These are phyloP conservation scores for Phytophthora pinifolia DNA, from an alignment of 352 stramenopile species.

Conservation along the genomic window DNA sequence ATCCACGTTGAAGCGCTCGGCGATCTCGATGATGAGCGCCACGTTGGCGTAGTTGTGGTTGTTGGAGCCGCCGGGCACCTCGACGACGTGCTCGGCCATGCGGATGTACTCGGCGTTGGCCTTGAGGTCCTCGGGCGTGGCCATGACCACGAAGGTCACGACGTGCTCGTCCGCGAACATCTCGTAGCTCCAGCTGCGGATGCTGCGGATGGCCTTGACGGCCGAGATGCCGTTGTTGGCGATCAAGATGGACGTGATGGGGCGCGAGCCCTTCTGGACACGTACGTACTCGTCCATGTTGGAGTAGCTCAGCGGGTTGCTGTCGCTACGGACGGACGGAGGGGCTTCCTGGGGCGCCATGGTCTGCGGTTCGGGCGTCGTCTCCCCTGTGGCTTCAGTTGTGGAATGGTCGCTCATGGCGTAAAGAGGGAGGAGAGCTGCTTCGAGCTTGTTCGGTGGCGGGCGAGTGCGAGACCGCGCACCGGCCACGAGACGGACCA, in stretches of 20 bases:
- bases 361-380: slow-evolving; percentile 22
- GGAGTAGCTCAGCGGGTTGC: slow-evolving; percentile 72
- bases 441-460: slow-evolving; percentile 33
- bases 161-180: slow-evolving; percentile 95
- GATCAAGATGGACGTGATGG: slow-evolving; percentile 98
- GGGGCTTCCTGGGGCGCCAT: slow-evolving; percentile 39
- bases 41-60: slow-evolving; percentile 99
- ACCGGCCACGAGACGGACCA: slow-evolving; percentile 1
- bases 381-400: slow-evolving; percentile 41
- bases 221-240: slow-evolving; percentile 99
- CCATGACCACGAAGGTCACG: slow-evolving; percentile 99
- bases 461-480: too few relatives aligned
- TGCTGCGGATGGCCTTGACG: slow-evolving; percentile 99
- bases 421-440: slow-evolving; percentile 6
- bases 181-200: slow-evolving; percentile 98
- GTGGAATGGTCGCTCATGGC: slow-evolving; percentile 36
- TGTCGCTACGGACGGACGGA: slow-evolving; percentile 44
- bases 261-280: slow-evolving; percentile 84
- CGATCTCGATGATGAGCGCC: slow-evolving; percentile 97
- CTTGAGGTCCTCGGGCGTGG: slow-evolving; percentile 98
- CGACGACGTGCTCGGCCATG: slow-evolving; percentile 99
- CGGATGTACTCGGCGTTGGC: slow-evolving; percentile 99
- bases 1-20: slow-evolving; percentile 95
- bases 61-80: slow-evolving; percentile 99
- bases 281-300: slow-evolving; percentile 93